Conservation (phyloP, 352 stramenopile genomes). For the Pilasporangium apinafurcum region DNA sequence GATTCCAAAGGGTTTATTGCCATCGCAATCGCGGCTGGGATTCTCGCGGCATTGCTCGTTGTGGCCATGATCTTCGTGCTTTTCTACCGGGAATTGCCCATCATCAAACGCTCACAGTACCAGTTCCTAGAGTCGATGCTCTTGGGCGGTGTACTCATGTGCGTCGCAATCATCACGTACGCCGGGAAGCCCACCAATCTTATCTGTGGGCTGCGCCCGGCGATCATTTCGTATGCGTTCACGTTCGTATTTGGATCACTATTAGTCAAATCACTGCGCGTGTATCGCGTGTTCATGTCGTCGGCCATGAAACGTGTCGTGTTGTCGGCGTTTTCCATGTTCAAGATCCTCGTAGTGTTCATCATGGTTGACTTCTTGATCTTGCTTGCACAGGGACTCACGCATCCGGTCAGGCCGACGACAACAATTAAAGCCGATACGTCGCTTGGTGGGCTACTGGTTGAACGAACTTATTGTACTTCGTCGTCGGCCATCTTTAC, state of each 20-base stretch:
- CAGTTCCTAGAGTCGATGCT: slow-evolving; percentile 54
- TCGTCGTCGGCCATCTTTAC: slow-evolving; percentile 59
- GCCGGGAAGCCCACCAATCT: slow-evolving; percentile 25
- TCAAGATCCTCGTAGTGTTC: slow-evolving; percentile 29
- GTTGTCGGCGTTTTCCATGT: slow-evolving; percentile 27
- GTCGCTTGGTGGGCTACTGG: slow-evolving; percentile 13
- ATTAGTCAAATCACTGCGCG: slow-evolving; percentile 44
- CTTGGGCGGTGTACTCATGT: slow-evolving; percentile 42
- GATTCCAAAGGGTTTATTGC: slow-evolving; percentile 9
- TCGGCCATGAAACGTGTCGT: slow-evolving; percentile 32
- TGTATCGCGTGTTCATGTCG: slow-evolving; percentile 41
- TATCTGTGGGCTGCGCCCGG: slow-evolving; percentile 26
- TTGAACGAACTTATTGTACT: slow-evolving; percentile 18
- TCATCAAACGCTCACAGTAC: slow-evolving; percentile 67
- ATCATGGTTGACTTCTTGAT: slow-evolving; percentile 27
- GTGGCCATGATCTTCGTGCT: slow-evolving; percentile 21
- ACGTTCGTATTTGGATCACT: slow-evolving; percentile 45
- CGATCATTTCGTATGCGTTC: slow-evolving; percentile 26
- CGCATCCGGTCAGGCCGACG: slow-evolving; percentile 12
- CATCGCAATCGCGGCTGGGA: slow-evolving; percentile 9
- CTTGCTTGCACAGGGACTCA: slow-evolving; percentile 17
- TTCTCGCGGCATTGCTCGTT: slow-evolving; percentile 17
- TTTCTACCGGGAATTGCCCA: slow-evolving; percentile 22
- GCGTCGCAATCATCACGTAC: slow-evolving; percentile 23
- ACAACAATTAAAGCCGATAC: slow-evolving; percentile 4